Percentiles rank a stretch among this genome's conserved stretches.
Conservation (phyloP, 805 yeast species). For the Barnettozyma pratensis region DNA sequence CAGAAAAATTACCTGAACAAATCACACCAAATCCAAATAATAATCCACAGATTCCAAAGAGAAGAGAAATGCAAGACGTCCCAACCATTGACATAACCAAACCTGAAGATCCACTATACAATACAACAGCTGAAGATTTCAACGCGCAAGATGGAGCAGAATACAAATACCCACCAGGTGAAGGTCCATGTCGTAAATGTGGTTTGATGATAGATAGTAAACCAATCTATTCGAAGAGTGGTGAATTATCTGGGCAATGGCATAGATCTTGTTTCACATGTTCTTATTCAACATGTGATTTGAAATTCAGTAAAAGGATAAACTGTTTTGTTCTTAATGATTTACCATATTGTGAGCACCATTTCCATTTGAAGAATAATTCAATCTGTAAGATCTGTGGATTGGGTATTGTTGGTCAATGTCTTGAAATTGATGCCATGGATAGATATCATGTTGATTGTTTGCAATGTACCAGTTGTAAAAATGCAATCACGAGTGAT, state of each 20-base stretch:
- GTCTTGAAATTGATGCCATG: constrained; percentile 69
- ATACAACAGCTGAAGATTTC: background rate
- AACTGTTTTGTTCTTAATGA: constrained; percentile 76
- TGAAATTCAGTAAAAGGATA: constrained; percentile 51
- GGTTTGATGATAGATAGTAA: constrained; percentile 47
- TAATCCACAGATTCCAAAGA: too few relatives aligned
- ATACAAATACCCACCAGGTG: constrained; percentile 45
- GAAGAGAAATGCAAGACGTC: background rate
- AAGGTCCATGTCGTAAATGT: constrained; percentile 83
- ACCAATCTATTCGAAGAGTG: constrained; percentile 78
- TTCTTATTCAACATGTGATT: constrained; percentile 60
- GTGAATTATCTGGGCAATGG: constrained; percentile 88
- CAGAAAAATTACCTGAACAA: constrained; percentile 7
- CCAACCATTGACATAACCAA: background rate
- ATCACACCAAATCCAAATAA: too few relatives aligned
- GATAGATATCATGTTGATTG: constrained; percentile 77
- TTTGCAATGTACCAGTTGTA: constrained; percentile 63
- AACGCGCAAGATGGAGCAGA: constrained; percentile 1
- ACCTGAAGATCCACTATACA: background rate
- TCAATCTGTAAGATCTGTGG: constrained; percentile 71
- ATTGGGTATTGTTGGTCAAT: constrained; percentile 81
- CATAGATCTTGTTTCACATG: constrained; percentile 85
- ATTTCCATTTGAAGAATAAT: constrained; percentile 69
- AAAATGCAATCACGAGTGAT: constrained; percentile 43
- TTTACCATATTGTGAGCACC: constrained; percentile 74